A percentile compares a stretch with the other conserved stretches of the same genome.
phyloP scores from a whole-genome alignment of 306 rosid genomes.

The Malus fusca region DNA sequence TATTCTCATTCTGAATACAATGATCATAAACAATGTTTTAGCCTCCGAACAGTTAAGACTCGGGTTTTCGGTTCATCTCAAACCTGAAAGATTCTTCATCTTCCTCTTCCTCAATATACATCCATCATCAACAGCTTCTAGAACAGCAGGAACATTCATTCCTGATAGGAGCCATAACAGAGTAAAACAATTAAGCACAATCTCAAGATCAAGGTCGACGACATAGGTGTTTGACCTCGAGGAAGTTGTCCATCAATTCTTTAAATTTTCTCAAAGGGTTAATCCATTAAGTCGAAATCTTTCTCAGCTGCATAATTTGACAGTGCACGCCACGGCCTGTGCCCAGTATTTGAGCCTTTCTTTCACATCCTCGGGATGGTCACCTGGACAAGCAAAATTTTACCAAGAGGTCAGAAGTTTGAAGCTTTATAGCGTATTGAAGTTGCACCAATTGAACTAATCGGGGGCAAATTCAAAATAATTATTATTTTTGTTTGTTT shows the following conservation, averaged over 20 bases:
- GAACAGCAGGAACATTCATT: conserved; percentile 13
- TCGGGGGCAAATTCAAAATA: background rate
- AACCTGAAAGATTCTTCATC: conserved; percentile 41
- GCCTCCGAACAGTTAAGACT: conserved; percentile 16
- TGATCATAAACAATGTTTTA: conserved; percentile 5
- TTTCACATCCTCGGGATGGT: conserved; percentile 84
- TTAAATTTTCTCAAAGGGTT: background rate
- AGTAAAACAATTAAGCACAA: conserved; percentile 8
- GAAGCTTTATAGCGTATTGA: background rate
- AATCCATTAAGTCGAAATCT: background rate
- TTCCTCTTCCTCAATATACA: conserved; percentile 11
- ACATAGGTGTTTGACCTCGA: background rate
- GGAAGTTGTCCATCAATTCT: background rate
- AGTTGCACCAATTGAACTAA: background rate
- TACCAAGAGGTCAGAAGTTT: background rate
- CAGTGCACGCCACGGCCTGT: conserved; percentile 85
- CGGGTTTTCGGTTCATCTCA: conserved; percentile 24
- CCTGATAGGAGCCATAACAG: conserved; percentile 1
- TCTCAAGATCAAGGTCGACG: background rate
- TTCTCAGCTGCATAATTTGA: conserved; percentile 57
- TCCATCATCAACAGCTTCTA: conserved; percentile 19
- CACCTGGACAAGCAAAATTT: conserved; percentile 43
- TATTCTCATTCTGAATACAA: conserved; percentile 20
- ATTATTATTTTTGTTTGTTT: background rate
- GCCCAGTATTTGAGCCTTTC: conserved; percentile 96